A percentile compares a stretch with the other conserved stretches of the same genome.
Conservation (phyloP, 176 grass and related monocot genomes). For the Aegilops tauschii region DNA sequence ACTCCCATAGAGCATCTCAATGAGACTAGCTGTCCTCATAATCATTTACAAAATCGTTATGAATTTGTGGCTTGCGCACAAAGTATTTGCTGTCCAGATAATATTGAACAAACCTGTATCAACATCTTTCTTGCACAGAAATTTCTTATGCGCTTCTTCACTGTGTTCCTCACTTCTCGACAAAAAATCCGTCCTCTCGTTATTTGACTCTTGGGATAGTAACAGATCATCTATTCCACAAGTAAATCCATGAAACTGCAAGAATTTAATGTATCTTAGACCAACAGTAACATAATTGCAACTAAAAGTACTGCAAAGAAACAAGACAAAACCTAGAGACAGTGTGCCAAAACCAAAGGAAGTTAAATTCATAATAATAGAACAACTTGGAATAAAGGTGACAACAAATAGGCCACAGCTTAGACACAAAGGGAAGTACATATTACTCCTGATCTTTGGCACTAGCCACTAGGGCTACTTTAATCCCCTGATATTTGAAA, state of each 20-base stretch:
- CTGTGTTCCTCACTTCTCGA: slow-evolving; percentile 39
- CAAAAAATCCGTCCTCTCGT: slow-evolving; percentile 39
- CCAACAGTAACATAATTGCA: not conserved
- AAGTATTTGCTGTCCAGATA: not conserved
- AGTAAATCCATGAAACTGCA: slow-evolving; percentile 91
- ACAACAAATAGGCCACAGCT: too few species aligned
- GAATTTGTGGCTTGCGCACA: not conserved
- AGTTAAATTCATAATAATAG: not conserved
- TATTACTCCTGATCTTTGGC: too few species aligned
- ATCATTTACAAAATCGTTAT: too few species aligned
- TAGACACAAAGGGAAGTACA: too few species aligned
- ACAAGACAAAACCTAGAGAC: not conserved
- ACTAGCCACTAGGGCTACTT: too few species aligned
- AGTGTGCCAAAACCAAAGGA: not conserved
- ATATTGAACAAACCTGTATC: slow-evolving; percentile 42
- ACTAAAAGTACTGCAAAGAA: not conserved
- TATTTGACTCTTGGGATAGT: slow-evolving; percentile 37
- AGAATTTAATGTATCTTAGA: slow-evolving; percentile 15
- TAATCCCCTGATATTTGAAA: too few species aligned
- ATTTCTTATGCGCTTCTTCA: slow-evolving; percentile 42
- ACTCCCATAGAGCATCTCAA: too few species aligned
- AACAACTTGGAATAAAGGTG: not conserved
- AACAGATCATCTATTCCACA: slow-evolving; percentile 93
- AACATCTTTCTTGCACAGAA: slow-evolving; percentile 26
- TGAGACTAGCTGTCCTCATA: too few species aligned